phyloP scores from a whole-genome alignment of 2,329 filamentous ascomycete species.

The Trichoderma sp. region DNA sequence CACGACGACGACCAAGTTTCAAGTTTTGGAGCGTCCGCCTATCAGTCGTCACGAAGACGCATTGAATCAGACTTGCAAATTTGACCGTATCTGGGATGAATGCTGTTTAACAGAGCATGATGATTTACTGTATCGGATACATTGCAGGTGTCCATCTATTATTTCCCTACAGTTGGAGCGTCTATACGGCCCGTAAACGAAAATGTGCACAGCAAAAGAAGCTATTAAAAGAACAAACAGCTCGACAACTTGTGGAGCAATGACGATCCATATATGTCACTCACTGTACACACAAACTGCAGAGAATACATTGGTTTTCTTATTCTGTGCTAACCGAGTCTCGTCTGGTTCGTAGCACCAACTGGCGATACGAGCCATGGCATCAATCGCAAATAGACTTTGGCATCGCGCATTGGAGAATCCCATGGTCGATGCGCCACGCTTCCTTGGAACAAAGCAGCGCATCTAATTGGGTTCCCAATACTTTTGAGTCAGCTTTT shows the following conservation, averaged over 20 bases:
- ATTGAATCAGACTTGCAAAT: not conserved
- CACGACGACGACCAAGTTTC: slow-evolving; percentile 17
- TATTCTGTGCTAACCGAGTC: slow-evolving; percentile 16
- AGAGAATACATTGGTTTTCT: not conserved
- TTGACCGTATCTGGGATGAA: not conserved
- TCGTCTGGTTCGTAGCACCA: not conserved
- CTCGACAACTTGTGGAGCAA: slow-evolving; percentile 1
- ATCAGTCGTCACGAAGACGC: not conserved
- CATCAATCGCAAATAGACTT: slow-evolving; percentile 15
- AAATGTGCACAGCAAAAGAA: not conserved
- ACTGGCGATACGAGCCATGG: slow-evolving; percentile 12
- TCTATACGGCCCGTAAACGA: not conserved
- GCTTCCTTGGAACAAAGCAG: not conserved
- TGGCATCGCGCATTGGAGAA: slow-evolving; percentile 10
- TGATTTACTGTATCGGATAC: not conserved
- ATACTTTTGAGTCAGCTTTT: not conserved
- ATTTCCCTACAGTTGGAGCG: not conserved
- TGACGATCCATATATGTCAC: slow-evolving; percentile 26
- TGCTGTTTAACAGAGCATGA: not conserved
- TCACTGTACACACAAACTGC: not conserved
- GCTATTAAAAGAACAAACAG: slow-evolving; percentile 8
- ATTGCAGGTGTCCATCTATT: not conserved
- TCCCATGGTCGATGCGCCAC: not conserved
- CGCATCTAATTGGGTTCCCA: not conserved
- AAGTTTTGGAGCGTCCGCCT: slow-evolving; percentile 6